Base-by-base conservation (phyloP, 1,284 basidiomycete species). In the Ganoderma boninense region DNA sequence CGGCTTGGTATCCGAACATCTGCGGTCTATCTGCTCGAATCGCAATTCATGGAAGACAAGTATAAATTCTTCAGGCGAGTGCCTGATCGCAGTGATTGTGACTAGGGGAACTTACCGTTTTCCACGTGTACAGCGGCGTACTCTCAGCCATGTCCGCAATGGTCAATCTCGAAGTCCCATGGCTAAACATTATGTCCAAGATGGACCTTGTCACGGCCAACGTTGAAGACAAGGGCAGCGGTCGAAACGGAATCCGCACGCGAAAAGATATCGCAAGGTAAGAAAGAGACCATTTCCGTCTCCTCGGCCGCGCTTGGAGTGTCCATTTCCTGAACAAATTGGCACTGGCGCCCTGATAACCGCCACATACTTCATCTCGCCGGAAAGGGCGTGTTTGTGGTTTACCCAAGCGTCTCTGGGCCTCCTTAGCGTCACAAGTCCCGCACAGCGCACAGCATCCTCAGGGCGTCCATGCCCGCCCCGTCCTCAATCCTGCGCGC, bases 31-130 rank as follows among this genome's bases (percentile, higher is more conserved):
- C 89, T 99, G 62, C 90, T 99, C 74, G 98, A 99, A 80, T 97
- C 95, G 1, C 98, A 99, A 77, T 98, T 98, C 82, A 98, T 98
- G 94, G 97, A 98, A 82, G 98, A 99, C 84, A 94, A 95, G 77
- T 95, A 97, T 80, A 99, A 99, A 79, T 99, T 97, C 83, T 99
- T 99, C 82, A 93, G 92, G 93, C 92, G 66, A 43, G 80, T 69
- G 59, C 13, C 52, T 16, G 29, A 8, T 56, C n/a, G 13, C 49
- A 23, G 35, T 38, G 8, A 18, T 6, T 13, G 8, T 56, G 7
- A 32, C 16, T 23, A 14, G 38, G 13, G 3, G 3, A 1, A 40
- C 57, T 46, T 56, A 61, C 64, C 59, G 23, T 16, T 52, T 54
- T 59, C 18, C 49, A 71, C 46, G 38, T 42, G 68, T 43, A 10